A percentile compares a stretch with the other conserved stretches of the same genome.
These are phyloP conservation scores for Botryotinia calthae DNA, from an alignment of 2,329 filamentous ascomycete species.

Conservation along the genomic window DNA sequence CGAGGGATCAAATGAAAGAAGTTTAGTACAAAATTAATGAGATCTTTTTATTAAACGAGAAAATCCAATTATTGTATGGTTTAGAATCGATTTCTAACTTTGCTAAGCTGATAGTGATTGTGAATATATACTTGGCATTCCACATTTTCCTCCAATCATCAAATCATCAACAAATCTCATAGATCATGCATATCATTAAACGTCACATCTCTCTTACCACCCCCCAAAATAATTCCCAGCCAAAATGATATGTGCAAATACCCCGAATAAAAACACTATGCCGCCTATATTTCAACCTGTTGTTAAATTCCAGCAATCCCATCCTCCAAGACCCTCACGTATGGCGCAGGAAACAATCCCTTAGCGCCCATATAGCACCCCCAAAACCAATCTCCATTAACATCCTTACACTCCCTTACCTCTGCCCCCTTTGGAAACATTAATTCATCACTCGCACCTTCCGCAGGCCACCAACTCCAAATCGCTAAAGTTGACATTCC, in stretches of 20 bases:
- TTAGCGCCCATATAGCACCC: constrained; percentile 79
- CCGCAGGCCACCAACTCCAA: constrained; percentile 76
- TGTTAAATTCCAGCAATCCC: not conserved
- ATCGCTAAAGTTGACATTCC: constrained; percentile 62
- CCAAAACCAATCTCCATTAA: constrained; percentile 89
- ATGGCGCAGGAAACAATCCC: constrained; percentile 77
- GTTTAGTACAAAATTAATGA: not conserved
- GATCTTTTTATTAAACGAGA: not conserved
- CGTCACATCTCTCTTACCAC: not conserved
- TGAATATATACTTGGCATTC: constrained; percentile 1
- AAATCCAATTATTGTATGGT: not conserved
- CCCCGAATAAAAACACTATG: not conserved
- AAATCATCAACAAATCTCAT: not conserved
- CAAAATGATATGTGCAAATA: not conserved
- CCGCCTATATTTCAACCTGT: not conserved
- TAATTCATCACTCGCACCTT: constrained; percentile 66
- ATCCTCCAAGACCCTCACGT: constrained; percentile 55
- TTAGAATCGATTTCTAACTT: not conserved
- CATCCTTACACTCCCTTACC: constrained; percentile 77
- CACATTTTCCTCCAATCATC: not conserved
- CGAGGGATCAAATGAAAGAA: not conserved
- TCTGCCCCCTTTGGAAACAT: constrained; percentile 81
- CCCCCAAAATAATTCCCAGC: not conserved
- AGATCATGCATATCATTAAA: not conserved
- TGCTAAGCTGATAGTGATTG: not conserved